A percentile compares a stretch with the other conserved stretches of the same genome.
Evolutionary conservation across 164 flowering plant species (phyloP).

Genomic region (Warburgia ugandensis): DNA sequence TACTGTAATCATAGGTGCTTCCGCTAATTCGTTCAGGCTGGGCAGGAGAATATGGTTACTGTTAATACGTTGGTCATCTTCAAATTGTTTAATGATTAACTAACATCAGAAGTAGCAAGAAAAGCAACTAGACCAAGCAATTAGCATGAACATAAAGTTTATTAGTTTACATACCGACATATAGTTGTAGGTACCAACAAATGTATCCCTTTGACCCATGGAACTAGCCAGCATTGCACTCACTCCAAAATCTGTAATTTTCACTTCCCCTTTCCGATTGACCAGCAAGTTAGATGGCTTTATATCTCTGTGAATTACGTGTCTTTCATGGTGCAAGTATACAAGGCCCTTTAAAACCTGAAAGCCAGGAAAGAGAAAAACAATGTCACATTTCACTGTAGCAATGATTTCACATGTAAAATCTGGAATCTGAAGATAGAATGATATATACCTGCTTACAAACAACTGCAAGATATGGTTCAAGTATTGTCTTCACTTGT

Average conservation of each 20-base stretch:
- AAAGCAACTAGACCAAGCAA: background rate
- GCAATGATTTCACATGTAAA: background rate
- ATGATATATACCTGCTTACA: slow-evolving; percentile 70
- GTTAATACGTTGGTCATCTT: no score
- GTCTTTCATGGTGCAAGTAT: slow-evolving; percentile 86
- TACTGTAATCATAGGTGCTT: slow-evolving; percentile 74
- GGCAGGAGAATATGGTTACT: slow-evolving; percentile 2
- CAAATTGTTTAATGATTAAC: no score
- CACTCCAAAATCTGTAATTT: slow-evolving; percentile 97
- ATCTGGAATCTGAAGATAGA: background rate
- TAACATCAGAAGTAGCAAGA: no score
- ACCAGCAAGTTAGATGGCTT: slow-evolving; percentile 95
- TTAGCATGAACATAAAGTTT: background rate
- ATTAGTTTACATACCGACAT: slow-evolving; percentile 71
- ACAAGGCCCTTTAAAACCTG: slow-evolving; percentile 94
- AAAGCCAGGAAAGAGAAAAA: slow-evolving; percentile 2
- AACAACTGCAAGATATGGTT: slow-evolving; percentile 93
- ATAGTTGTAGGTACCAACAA: slow-evolving; percentile 97
- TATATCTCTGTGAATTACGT: slow-evolving; percentile 94
- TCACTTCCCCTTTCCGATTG: slow-evolving; percentile 91
- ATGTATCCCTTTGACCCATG: slow-evolving; percentile 91
- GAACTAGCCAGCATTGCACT: slow-evolving; percentile 89
- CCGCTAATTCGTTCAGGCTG: slow-evolving; percentile 99
- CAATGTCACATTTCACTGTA: background rate
- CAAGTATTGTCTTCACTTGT: slow-evolving; percentile 91